Percentiles rank a stretch among this genome's conserved stretches.
phyloP scores from a whole-genome alignment of 1,284 basidiomycete species.

The Cerrena zonata region DNA sequence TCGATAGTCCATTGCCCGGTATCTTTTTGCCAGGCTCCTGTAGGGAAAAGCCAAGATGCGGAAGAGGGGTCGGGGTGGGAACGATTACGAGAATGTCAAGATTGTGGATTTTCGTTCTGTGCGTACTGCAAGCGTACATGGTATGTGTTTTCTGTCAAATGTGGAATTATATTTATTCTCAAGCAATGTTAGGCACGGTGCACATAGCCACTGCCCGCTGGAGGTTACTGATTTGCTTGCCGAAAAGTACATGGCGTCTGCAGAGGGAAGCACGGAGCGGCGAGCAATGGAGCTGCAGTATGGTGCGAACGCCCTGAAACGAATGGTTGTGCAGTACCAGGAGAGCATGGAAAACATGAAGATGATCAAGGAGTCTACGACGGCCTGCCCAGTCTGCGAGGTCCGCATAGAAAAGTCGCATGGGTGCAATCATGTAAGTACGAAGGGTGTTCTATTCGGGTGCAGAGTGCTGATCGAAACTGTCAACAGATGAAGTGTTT shows the following conservation, averaged over 20 bases:
- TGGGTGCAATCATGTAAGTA: conserved; percentile 72
- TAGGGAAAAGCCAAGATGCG: conserved; percentile 43
- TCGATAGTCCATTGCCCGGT: conserved; percentile 71
- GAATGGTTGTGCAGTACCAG: conserved; percentile 52
- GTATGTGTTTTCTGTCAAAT: conserved; percentile 30
- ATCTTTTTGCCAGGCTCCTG: conserved; percentile 63
- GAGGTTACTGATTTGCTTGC: conserved; percentile 57
- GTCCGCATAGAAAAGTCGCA: conserved; percentile 67
- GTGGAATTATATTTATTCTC: conserved; percentile 5
- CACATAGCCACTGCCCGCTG: conserved; percentile 58
- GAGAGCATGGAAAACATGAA: conserved; percentile 63
- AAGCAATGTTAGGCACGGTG: conserved; percentile 60
- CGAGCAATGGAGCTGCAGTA: conserved; percentile 52
- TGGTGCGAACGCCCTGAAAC: conserved; percentile 51
- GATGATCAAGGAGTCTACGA: conserved; percentile 60
- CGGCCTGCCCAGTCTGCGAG: conserved; percentile 64
- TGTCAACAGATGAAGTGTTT: conserved; percentile 62
- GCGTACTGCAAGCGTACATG: conserved; percentile 70
- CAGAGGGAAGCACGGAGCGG: conserved; percentile 44
- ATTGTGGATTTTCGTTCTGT: conserved; percentile 68
- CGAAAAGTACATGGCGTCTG: conserved; percentile 52
- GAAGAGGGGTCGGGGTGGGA: conserved; percentile 61
- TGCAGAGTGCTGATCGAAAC: conserved; percentile 10
- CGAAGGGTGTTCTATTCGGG: conserved; percentile 5
- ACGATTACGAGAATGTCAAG: conserved; percentile 58